A percentile compares a stretch with the other conserved stretches of the same genome.
phyloP scores from a whole-genome alignment of 2,329 filamentous ascomycete genomes.

The Ophidiomyces ophidiicola region DNA sequence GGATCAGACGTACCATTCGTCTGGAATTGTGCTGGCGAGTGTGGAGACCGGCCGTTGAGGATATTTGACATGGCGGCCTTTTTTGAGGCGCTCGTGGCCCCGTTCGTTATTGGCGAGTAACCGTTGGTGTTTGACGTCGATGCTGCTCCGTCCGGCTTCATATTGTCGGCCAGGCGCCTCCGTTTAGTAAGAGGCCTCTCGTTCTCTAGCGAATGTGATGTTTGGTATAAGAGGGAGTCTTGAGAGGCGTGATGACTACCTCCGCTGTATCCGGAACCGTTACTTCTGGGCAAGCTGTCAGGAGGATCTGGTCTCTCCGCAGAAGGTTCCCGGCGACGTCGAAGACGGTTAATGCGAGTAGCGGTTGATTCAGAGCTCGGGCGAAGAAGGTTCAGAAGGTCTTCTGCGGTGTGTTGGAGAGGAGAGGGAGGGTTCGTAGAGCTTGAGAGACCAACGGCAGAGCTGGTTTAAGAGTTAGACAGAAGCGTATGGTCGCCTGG shows the following conservation, averaged over 20 bases:
- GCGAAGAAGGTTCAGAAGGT: slow-evolving; percentile 4
- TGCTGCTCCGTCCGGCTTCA: slow-evolving; percentile 47
- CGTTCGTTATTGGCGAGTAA: too few species aligned
- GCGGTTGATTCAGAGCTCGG: slow-evolving; percentile 1
- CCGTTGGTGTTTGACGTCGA: slow-evolving; percentile 43
- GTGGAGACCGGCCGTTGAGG: slow-evolving; percentile 44
- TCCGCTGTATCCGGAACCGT: slow-evolving; percentile 19
- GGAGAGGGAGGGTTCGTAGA: slow-evolving; percentile 2
- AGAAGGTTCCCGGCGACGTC: slow-evolving; percentile 23
- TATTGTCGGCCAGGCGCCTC: slow-evolving; percentile 45
- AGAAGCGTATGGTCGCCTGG: slow-evolving; percentile 20
- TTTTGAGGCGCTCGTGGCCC: too few species aligned
- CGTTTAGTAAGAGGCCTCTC: slow-evolving; percentile 42
- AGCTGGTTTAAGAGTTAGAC: slow-evolving; percentile 10
- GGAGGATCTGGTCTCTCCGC: slow-evolving; percentile 19
- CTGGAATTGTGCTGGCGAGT: slow-evolving; percentile 26
- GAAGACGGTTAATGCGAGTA: slow-evolving; percentile 18
- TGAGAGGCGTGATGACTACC: slow-evolving; percentile 18
- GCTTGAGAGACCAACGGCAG: slow-evolving; percentile 4
- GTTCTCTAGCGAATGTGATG: slow-evolving; percentile 20
- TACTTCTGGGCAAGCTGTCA: slow-evolving; percentile 18
- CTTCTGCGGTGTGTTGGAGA: slow-evolving; percentile 8
- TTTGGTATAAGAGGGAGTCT: slow-evolving; percentile 19
- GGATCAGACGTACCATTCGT: slow-evolving; percentile 29
- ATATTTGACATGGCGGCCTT: slow-evolving; percentile 37